A percentile compares a stretch with the other conserved stretches of the same genome.
These are phyloP conservation scores for Penicillium simplicissimum DNA, from an alignment of 495 filamentous ascomycete species.

Conservation along the genomic window DNA sequence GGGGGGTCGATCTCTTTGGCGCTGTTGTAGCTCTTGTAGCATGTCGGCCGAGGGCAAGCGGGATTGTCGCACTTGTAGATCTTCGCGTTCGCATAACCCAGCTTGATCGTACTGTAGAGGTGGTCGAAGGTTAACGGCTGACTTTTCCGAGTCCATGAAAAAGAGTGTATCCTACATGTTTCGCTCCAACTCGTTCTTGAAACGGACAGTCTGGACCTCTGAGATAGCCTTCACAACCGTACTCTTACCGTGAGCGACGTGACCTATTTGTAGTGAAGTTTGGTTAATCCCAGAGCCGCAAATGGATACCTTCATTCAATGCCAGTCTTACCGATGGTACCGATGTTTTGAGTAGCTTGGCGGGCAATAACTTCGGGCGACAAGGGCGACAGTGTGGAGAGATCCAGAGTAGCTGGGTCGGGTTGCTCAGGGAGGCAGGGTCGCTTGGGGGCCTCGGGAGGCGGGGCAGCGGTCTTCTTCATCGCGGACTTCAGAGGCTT, in stretches of 20 bases:
- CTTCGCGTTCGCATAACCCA: slow-evolving; percentile 98
- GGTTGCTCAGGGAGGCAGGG: slow-evolving; percentile 84
- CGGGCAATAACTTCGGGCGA: slow-evolving; percentile 95
- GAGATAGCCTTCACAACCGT: slow-evolving; percentile 99
- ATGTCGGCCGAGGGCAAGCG: slow-evolving; percentile 88
- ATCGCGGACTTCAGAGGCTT: slow-evolving; percentile 65
- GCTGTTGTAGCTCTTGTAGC: slow-evolving; percentile 96
- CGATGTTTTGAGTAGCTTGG: slow-evolving; percentile 98
- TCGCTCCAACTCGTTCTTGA: slow-evolving; percentile 98
- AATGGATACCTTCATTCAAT: slow-evolving; percentile 53
- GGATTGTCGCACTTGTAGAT: slow-evolving; percentile 97
- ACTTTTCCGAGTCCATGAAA: neutral
- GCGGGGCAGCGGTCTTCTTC: slow-evolving; percentile 57
- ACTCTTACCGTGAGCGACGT: slow-evolving; percentile 61
- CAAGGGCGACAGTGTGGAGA: slow-evolving; percentile 74
- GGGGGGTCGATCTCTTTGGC: slow-evolving; percentile 96
- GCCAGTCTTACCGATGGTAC: slow-evolving; percentile 91
- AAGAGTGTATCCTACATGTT: slow-evolving; percentile 62
- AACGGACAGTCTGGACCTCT: slow-evolving; percentile 96
- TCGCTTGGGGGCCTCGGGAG: slow-evolving; percentile 46
- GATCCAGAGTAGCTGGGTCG: slow-evolving; percentile 80
- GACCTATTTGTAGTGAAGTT: neutral
- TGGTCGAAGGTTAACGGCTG: neutral
- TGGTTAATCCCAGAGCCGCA: neutral
- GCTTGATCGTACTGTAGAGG: slow-evolving; percentile 74